phyloP scores from a whole-genome alignment of 2,329 filamentous ascomycete species.

The Curvularia verruculosa region DNA sequence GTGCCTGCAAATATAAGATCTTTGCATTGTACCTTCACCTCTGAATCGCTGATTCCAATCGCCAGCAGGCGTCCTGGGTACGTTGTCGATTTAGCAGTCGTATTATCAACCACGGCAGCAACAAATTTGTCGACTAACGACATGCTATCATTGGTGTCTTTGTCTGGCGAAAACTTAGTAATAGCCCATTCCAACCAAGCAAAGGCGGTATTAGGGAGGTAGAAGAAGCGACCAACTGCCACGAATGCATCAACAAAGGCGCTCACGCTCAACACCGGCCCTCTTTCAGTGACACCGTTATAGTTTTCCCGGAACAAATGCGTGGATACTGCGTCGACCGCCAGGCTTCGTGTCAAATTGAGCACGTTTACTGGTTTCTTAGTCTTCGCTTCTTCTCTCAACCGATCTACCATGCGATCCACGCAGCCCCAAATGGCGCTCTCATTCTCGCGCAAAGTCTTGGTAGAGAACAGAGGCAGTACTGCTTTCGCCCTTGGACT shows the following conservation, averaged over 20 bases:
- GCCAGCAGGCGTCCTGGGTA: constrained; percentile 58
- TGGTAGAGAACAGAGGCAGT: constrained; percentile 56
- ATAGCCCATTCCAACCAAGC: constrained; percentile 47
- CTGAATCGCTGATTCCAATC: constrained; percentile 51
- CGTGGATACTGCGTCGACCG: constrained; percentile 60
- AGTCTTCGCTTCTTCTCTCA: constrained; percentile 43
- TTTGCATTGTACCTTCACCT: constrained; percentile 59
- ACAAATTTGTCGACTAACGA: constrained; percentile 54
- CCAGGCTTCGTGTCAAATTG: constrained; percentile 57
- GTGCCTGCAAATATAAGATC: constrained; percentile 52
- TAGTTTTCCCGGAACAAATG: constrained; percentile 62
- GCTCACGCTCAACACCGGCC: constrained; percentile 48
- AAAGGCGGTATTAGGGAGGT: constrained; percentile 55
- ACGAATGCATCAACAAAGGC: constrained; percentile 62
- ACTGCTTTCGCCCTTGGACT: constrained; percentile 58
- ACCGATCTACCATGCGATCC: constrained; percentile 50
- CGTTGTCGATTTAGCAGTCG: constrained; percentile 45
- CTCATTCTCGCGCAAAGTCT: constrained; percentile 51
- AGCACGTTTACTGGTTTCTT: constrained; percentile 56
- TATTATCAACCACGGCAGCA: constrained; percentile 47
- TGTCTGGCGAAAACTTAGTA: constrained; percentile 44
- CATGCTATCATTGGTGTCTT: constrained; percentile 45
- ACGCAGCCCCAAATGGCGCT: constrained; percentile 52
- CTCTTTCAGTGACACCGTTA: constrained; percentile 53
- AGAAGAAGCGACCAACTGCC: constrained; percentile 61